phyloP scores from a whole-genome alignment of 2,329 filamentous ascomycete species.

The Aspergillus ochraceus region DNA sequence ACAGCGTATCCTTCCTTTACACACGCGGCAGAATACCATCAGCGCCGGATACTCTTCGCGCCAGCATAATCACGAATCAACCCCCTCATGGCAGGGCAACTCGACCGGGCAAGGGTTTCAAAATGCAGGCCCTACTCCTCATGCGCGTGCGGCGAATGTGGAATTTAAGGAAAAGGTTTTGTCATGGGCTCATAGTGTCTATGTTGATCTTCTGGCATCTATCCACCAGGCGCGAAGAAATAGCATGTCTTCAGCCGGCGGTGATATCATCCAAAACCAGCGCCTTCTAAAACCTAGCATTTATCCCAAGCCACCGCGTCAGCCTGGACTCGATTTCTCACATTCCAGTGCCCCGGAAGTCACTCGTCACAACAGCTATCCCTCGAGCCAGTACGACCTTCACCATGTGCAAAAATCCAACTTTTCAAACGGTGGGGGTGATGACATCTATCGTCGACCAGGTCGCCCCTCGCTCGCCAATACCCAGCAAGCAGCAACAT shows the following conservation, averaged over 20 bases:
- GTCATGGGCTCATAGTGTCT: constrained; percentile 69
- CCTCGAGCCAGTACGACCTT: constrained; percentile 36
- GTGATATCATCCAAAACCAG: constrained; percentile 41
- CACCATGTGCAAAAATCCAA: constrained; percentile 22
- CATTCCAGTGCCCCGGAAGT: constrained; percentile 27
- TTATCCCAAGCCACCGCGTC: constrained; percentile 61
- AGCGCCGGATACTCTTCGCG: constrained; percentile 21
- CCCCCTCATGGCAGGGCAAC: constrained; percentile 26
- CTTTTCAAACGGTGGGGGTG: constrained; percentile 10
- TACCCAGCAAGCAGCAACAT: constrained; percentile 25
- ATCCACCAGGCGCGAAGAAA: constrained; percentile 56
- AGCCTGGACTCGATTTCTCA: constrained; percentile 54
- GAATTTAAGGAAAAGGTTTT: constrained; percentile 69
- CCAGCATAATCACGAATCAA: constrained; percentile 22
- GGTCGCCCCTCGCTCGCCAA: constrained; percentile 29
- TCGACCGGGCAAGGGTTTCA: constrained; percentile 24
- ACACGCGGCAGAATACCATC: constrained; percentile 24
- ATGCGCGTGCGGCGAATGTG: constrained; percentile 35
- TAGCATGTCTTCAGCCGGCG: constrained; percentile 48
- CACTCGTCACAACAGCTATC: constrained; percentile 36
- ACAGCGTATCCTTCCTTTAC: constrained; percentile 29
- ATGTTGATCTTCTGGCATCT: constrained; percentile 68
- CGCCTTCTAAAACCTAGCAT: constrained; percentile 56
- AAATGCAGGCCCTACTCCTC: constrained; percentile 18
- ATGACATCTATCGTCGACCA: constrained; percentile 17